Evolutionary conservation across 1,284 basidiomycete species (phyloP).

Genomic region (Leccinum griseonigrum): DNA sequence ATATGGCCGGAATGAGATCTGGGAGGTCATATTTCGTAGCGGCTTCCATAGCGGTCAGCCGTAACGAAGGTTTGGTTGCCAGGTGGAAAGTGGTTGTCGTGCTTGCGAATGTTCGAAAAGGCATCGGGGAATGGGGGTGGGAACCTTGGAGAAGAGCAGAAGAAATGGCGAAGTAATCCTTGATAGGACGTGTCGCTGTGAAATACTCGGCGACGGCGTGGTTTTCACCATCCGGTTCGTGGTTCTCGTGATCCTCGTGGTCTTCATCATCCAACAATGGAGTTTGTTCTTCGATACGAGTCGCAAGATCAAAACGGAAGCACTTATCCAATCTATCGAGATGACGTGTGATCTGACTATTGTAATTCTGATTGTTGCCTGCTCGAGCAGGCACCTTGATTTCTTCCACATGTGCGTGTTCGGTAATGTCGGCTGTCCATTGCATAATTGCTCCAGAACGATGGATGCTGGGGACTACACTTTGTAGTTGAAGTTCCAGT

Average conservation of each 20-base stretch:
- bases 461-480: neutral
- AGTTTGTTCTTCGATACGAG: neutral
- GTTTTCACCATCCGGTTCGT: neutral
- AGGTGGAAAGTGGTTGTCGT: conserved; percentile 6
- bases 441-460: conserved; percentile 4
- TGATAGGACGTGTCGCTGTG: neutral
- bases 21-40: conserved; percentile 1
- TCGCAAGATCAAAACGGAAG: neutral
- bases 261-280: neutral
- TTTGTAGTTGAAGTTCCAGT: neutral
- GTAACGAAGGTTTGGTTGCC: neutral
- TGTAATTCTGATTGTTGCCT: conserved; percentile 7
- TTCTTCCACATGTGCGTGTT: conserved; percentile 3
- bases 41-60: neutral
- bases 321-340: conserved; percentile 5
- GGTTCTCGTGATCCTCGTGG: neutral
- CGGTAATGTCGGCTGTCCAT: conserved; percentile 3
- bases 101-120: conserved; percentile 1
- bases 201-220: neutral
- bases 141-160: neutral
- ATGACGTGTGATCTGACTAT: neutral
- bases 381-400: conserved; percentile 3
- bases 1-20: conserved; percentile 3
- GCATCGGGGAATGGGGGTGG: neutral
- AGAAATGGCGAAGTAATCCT: conserved; percentile 4